Percentiles rank a stretch among this genome's conserved stretches.
phyloP scores from a whole-genome alignment of 208 protist genomes.

The Trypanosoma avium region DNA sequence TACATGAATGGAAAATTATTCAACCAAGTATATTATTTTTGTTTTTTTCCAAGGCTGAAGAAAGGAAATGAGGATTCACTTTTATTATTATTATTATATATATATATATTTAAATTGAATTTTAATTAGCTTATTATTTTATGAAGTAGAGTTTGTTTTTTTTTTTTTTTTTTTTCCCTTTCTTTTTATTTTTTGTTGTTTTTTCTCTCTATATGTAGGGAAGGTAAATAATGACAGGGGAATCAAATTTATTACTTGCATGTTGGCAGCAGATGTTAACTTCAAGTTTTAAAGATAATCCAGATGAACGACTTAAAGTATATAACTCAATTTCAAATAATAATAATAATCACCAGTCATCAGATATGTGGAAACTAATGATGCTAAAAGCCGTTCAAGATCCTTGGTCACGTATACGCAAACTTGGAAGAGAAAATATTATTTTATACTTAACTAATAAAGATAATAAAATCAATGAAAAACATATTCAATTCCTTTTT shows the following conservation, averaged over 20 bases:
- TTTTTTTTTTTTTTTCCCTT: constrained; percentile 10
- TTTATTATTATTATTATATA: constrained; percentile 6
- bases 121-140: neutral
- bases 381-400: constrained; percentile 69
- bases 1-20: too few species aligned
- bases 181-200: neutral
- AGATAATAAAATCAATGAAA: neutral
- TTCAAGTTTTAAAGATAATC: constrained; percentile 21
- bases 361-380: constrained; percentile 32
- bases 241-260: neutral
- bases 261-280: constrained; percentile 13
- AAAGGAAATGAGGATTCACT: too few species aligned
- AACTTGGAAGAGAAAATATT: constrained; percentile 21
- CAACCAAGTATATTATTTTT: too few species aligned
- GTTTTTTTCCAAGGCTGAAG: too few species aligned
- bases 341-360: neutral
- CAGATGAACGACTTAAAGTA: constrained; percentile 34
- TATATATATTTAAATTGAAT: constrained; percentile 15
- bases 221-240: neutral
- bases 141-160: too few species aligned
- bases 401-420: constrained; percentile 59
- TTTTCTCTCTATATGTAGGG: neutral
- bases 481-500: neutral
- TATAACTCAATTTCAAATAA: constrained; percentile 13
- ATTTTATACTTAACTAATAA: neutral